Conservation (phyloP, 345 rosid genomes). For the Eucalyptus curtisii region DNA sequence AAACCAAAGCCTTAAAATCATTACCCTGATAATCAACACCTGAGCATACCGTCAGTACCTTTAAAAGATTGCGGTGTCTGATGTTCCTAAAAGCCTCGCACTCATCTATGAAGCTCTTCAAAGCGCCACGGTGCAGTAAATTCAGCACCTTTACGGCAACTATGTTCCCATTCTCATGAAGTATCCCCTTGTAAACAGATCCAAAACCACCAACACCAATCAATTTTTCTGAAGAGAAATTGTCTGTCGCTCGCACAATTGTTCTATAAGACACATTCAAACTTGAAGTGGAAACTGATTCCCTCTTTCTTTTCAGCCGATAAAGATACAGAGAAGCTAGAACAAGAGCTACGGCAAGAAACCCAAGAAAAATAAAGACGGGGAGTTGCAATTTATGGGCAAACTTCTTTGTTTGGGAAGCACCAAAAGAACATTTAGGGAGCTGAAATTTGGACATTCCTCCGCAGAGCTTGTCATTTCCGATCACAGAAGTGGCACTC, state of each 20-base stretch:
- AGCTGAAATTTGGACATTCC: background rate
- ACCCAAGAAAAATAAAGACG: background rate
- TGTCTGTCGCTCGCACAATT: background rate
- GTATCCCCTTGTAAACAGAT: background rate
- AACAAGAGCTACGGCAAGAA: background rate
- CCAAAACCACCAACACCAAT: background rate
- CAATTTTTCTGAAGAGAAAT: background rate
- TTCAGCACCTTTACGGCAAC: background rate
- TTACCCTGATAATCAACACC: background rate
- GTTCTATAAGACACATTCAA: background rate
- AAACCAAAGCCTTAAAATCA: background rate
- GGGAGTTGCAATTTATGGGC: background rate
- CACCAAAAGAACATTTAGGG: background rate
- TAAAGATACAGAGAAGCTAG: background rate
- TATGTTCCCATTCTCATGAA: background rate
- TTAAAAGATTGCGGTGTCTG: background rate
- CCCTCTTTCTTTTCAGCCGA: background rate
- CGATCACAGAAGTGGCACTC: background rate
- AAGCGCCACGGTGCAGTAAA: background rate
- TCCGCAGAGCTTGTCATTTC: constrained; percentile 16
- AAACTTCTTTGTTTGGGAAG: background rate
- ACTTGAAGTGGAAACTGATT: background rate
- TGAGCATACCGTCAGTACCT: background rate
- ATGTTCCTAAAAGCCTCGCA: background rate
- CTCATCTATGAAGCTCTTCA: background rate